Evolutionary conservation across 2,329 filamentous ascomycete species (phyloP).

Genomic region (Sclerotiophoma versabilis): DNA sequence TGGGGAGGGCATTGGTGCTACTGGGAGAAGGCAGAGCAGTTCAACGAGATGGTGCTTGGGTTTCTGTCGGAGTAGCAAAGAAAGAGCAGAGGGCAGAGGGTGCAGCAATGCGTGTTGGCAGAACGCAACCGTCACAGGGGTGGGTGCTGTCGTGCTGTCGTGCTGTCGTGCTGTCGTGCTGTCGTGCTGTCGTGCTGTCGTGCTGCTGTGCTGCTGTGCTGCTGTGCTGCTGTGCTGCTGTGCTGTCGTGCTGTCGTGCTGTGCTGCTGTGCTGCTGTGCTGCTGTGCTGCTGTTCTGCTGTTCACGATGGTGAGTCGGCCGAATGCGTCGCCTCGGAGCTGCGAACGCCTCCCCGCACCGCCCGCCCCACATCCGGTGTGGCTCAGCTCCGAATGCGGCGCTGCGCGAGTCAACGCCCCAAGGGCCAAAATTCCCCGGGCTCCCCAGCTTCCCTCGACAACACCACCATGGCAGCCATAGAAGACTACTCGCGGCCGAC

Average conservation of each 20-base stretch:
- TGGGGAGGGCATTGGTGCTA: slow-evolving; percentile 46
- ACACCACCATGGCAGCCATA: slow-evolving; percentile 19
- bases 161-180: no score
- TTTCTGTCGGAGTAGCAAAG: slow-evolving; percentile 13
- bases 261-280: background rate
- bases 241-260: no score
- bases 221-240: no score
- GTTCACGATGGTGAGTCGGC: background rate
- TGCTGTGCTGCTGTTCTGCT: background rate
- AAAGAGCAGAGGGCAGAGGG: background rate
- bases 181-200: no score
- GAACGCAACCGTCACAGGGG: no score
- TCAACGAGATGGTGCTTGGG: slow-evolving; percentile 28
- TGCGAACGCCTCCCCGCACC: slow-evolving; percentile 8
- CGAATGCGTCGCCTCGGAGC: background rate
- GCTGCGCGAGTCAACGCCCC: slow-evolving; percentile 3
- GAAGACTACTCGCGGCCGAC: slow-evolving; percentile 47
- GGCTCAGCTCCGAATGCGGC: slow-evolving; percentile 5
- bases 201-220: no score
- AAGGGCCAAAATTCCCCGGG: slow-evolving; percentile 1
- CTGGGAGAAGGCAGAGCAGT: slow-evolving; percentile 38
- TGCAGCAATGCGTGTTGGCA: no score
- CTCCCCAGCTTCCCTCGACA: background rate
- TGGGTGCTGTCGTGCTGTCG: no score
- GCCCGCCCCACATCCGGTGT: background rate